These are phyloP conservation scores for Cyphellophora europaea DNA, from an alignment of 2,329 filamentous ascomycete species.

Conservation along the genomic window DNA sequence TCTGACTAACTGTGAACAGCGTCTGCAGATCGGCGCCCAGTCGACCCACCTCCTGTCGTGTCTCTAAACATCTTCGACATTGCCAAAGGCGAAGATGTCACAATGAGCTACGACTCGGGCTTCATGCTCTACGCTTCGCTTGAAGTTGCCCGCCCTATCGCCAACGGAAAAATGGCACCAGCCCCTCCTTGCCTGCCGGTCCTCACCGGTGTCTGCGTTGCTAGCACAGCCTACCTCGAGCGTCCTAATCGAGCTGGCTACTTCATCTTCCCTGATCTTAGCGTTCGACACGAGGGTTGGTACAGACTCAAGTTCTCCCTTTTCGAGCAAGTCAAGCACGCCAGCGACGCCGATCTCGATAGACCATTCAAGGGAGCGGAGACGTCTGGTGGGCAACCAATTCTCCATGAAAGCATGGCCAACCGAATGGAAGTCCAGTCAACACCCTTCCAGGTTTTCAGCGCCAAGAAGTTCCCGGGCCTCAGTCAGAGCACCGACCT, in stretches of 20 bases:
- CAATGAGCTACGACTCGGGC: slow-evolving; percentile 88
- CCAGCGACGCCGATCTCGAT: slow-evolving; percentile 62
- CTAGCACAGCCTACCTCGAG: slow-evolving; percentile 92
- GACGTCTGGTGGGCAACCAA: slow-evolving; percentile 27
- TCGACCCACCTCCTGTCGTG: slow-evolving; percentile 90
- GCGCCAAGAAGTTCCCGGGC: slow-evolving; percentile 97
- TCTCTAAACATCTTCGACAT: slow-evolving; percentile 78
- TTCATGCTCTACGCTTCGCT: slow-evolving; percentile 95
- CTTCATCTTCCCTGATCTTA: slow-evolving; percentile 95
- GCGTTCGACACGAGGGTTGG: slow-evolving; percentile 87
- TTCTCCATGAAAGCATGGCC: slow-evolving; percentile 52
- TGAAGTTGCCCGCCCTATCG: slow-evolving; percentile 74
- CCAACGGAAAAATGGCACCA: slow-evolving; percentile 62
- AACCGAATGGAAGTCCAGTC: slow-evolving; percentile 89
- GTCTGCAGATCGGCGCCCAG: slow-evolving; percentile 79
- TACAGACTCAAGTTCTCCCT: slow-evolving; percentile 88
- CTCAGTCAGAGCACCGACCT: slow-evolving; percentile 80
- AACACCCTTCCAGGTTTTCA: slow-evolving; percentile 76
- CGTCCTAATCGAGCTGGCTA: slow-evolving; percentile 69
- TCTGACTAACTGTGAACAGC: slow-evolving; percentile 38
- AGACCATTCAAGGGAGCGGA: slow-evolving; percentile 27
- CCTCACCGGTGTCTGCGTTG: slow-evolving; percentile 86
- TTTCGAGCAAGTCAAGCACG: slow-evolving; percentile 86
- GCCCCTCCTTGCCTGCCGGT: slow-evolving; percentile 66
- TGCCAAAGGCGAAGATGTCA: slow-evolving; percentile 58